Evolutionary conservation across 2,329 filamentous ascomycete genomes (phyloP), one percentile per base, ranked within the genome.

Genomic region (Penicillium sp.): DNA sequence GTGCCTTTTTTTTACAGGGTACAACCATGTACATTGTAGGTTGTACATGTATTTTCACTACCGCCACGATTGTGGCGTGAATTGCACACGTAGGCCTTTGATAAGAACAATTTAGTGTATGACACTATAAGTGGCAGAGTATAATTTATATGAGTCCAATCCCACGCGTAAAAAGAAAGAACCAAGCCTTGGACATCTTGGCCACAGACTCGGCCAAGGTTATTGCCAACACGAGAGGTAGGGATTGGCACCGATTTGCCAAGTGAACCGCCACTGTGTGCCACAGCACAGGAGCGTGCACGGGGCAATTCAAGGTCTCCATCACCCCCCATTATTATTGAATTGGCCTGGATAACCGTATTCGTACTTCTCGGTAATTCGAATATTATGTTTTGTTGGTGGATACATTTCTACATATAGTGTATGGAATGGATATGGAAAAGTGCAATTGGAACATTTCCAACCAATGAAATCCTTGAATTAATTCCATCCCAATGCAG

Each of bases 231-330:
- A 43, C 15, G 13, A 57, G 48, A 53, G 27, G 46, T 45, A 33
- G 41, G 50, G 35, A 46, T 49, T 19, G 8, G 38, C 50, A 42
- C 55, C 51, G 50, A 54, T 53, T 57, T 38, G 38, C 43, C 35
- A 49, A 45, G 52, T 15, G 46, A 47, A 19, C 31, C 55, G 42
- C 43, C 40, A 48, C 45, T 8, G 12, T 27, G 21, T 50, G 35
- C 35, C 49, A 51, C 29, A 38, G 6, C 12, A 13, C 13, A 9
- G 29, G 21, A 17, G 33, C 50, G 51, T 29, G 52, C 52, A 54
- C 52, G 10, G 35, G 17, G 25, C 43, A 12, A 27, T n/a, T 23
- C 7, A 8, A 23, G 49, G 13, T n/a, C n/a, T 12, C 9, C 15
- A 13, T 43, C 31, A 13, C 15, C 19, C 15, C 19, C 38, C n/a